A percentile compares a stretch with the other conserved stretches of the same genome.
These are phyloP conservation scores for Chernovozyma aurita DNA, from an alignment of 1,139 yeast species.

Conservation along the genomic window DNA sequence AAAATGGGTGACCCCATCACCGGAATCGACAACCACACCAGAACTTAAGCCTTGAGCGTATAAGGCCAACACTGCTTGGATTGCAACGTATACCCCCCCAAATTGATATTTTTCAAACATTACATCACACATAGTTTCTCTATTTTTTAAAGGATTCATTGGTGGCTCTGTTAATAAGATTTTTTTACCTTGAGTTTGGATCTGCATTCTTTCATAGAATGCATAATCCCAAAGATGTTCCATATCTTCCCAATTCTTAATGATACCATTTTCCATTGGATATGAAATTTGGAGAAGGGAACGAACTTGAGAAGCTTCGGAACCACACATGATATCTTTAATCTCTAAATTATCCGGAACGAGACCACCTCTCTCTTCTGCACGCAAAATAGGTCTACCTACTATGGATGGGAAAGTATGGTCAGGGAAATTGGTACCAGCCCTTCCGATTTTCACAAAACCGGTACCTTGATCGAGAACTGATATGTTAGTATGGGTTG, in stretches of 20 bases:
- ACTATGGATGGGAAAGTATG: slow-evolving; percentile 97
- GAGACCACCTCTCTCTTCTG: slow-evolving; percentile 76
- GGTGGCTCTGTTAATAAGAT: slow-evolving; percentile 94
- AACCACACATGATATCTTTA: slow-evolving; percentile 97
- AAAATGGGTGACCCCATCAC: slow-evolving; percentile 84
- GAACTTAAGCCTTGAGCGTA: slow-evolving; percentile 96
- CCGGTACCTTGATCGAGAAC: slow-evolving; percentile 99
- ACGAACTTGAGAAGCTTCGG: slow-evolving; percentile 88
- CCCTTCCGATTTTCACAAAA: slow-evolving; percentile 90
- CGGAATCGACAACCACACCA: slow-evolving; percentile 98
- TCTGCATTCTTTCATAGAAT: slow-evolving; percentile 83
- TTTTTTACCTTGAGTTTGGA: slow-evolving; percentile 71
- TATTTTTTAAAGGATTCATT: slow-evolving; percentile 89
- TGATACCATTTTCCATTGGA: slow-evolving; percentile 98
- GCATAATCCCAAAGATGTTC: slow-evolving; percentile 98
- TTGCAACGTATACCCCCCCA: slow-evolving; percentile 96
- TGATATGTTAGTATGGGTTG: slow-evolving; percentile 24
- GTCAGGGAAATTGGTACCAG: slow-evolving; percentile 96
- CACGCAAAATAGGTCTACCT: slow-evolving; percentile 94
- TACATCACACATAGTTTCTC: slow-evolving; percentile 93
- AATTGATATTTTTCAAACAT: slow-evolving; percentile 96
- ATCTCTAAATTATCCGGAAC: slow-evolving; percentile 59
- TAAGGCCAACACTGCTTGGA: slow-evolving; percentile 94
- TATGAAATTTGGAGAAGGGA: slow-evolving; percentile 86
- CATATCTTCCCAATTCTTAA: slow-evolving; percentile 98